Conservation (phyloP, 495 filamentous ascomycete genomes). For the Filosporella fistucella region DNA sequence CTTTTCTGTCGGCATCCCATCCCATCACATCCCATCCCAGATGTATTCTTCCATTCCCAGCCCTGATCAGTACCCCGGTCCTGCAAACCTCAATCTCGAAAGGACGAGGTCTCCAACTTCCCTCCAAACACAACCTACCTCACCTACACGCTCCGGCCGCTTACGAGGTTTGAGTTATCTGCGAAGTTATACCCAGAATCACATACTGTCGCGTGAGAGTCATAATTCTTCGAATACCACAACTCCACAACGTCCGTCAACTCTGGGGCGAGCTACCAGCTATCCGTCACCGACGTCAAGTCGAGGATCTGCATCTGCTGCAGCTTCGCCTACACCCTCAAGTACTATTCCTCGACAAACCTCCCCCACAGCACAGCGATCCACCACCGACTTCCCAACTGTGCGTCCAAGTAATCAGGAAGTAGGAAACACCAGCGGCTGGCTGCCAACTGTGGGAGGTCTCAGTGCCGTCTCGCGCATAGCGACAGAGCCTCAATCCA, state of each 20-base stretch:
- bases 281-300: conserved; percentile 25
- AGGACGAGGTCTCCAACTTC: conserved; percentile 7
- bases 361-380: conserved; percentile 22
- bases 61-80: conserved; percentile 10
- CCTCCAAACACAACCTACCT: conserved; percentile 7
- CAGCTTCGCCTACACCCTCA: conserved; percentile 11
- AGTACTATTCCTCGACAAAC: conserved; percentile 23
- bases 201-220: conserved; percentile 50
- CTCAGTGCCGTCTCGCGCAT: conserved; percentile 33
- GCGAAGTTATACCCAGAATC: conserved; percentile 64
- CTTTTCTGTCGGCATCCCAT: background rate
- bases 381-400: conserved; percentile 10
- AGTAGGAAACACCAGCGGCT: conserved; percentile 25
- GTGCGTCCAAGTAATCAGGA: conserved; percentile 4
- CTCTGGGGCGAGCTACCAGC: conserved; percentile 20
- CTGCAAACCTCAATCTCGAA: conserved; percentile 5
- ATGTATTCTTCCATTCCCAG: conserved; percentile 23
- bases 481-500: conserved; percentile 24
- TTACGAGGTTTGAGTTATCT: conserved; percentile 72
- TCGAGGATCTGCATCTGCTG: conserved; percentile 33
- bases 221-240: conserved; percentile 27
- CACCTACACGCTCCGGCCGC: conserved; percentile 46
- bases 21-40: background rate
- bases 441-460: conserved; percentile 36
- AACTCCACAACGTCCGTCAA: conserved; percentile 23